A percentile compares a stretch with the other conserved stretches of the same genome.
phyloP scores from a whole-genome alignment of 2,329 filamentous ascomycete genomes.

The Pestalotiopsis sp. region DNA sequence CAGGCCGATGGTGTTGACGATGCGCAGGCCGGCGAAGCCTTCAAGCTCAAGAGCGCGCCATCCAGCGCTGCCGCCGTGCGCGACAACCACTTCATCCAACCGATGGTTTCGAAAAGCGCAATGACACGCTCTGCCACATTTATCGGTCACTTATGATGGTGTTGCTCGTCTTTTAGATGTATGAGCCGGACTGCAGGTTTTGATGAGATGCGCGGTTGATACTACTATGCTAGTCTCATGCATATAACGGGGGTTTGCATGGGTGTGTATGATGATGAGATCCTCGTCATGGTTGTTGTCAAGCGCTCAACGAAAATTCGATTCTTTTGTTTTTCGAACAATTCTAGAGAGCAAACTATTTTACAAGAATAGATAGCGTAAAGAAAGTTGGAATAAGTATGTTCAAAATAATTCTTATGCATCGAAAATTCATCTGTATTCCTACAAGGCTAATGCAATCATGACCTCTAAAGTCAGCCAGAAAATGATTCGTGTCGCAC shows the following conservation, averaged over 20 bases:
- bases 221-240: conserved; percentile 4
- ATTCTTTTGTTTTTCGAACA: neutral
- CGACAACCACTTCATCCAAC: conserved; percentile 25
- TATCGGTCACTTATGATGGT: neutral
- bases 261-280: too few species aligned
- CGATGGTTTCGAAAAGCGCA: conserved; percentile 12
- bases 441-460: conserved; percentile 2
- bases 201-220: conserved; percentile 5
- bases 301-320: neutral
- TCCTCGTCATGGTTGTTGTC: neutral
- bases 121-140: conserved; percentile 20
- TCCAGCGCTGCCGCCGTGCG: conserved; percentile 23
- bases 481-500: neutral
- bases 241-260: neutral
- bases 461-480: conserved; percentile 4
- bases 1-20: neutral
- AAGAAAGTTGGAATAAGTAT: too few species aligned
- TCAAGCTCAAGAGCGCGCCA: conserved; percentile 21
- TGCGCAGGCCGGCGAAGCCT: neutral
- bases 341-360: neutral
- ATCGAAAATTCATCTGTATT: conserved; percentile 4
- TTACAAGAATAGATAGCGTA: neutral
- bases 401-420: neutral
- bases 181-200: neutral
- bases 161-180: neutral